Base-by-base conservation (phyloP, 2,329 filamentous ascomycete species). In the Colletotrichum sansevieriae region DNA sequence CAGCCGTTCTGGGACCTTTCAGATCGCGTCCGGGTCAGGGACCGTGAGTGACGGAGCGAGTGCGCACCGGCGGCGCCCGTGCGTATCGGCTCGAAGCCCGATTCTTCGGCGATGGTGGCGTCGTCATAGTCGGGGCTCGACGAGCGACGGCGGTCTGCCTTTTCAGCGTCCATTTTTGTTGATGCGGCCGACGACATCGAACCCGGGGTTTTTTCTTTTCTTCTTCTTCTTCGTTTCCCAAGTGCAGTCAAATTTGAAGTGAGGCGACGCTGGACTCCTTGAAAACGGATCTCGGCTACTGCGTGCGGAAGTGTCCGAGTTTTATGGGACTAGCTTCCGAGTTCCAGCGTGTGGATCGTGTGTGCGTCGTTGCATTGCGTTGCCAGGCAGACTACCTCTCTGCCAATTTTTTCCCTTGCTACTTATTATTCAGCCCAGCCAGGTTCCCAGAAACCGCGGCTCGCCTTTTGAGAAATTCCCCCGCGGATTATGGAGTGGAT, bases 1-100 rank as follows among this genome's bases (percentile, higher is more conserved):
- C 83, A 84, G 29, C 83, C 82, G 68, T 84, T 84, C 51, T 83
- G 79, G 15, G 83, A 84, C 25, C 79, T 76, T 29, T 29, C 29
- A 29, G 29, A 29, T 29, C 29, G 29, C 33, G 74, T 74, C 33
- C 75, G 74, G 49, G 73, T 71, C 2, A 80, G 62, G 7, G 77
- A 75, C 43, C 70, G 55, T 60, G 67, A 60, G 58, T 63, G 57
- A 33, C 56, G 54, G 15, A 61, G 39, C 11, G 72, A 55, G 35
- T 37, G 54, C 29, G 70, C n/a, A 4, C 57, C 55, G 41, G 59
- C 57, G 29, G 70, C 57, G 56, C 56, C 65, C 44, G 72, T 56
- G 56, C 73, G 74, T 58, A 77, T 77, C 18, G 74, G 75, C 20
- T 73, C 74, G 44, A 75, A 75, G 55, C 43, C 55, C 46, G 68